phyloP scores from a whole-genome alignment of 345 rosid genomes.

The Geranium brycei region DNA sequence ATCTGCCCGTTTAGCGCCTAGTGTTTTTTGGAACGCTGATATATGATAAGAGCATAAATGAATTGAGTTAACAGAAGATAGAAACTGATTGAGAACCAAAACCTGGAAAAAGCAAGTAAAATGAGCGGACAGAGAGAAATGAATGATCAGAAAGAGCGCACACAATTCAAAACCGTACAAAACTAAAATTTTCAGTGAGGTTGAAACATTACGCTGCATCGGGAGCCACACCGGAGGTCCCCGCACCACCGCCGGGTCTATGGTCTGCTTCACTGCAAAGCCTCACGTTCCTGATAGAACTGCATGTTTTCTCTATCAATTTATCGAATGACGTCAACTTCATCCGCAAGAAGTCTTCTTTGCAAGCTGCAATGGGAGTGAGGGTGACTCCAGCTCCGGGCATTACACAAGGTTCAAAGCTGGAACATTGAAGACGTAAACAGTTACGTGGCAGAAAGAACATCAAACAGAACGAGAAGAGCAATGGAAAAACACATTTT shows the following conservation, averaged over 20 bases:
- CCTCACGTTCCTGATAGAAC: constrained; percentile 77
- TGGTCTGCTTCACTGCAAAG: constrained; percentile 71
- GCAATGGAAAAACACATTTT: background rate
- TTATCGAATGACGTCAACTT: constrained; percentile 93
- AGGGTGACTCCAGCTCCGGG: constrained; percentile 40
- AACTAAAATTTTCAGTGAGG: background rate
- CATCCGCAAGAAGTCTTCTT: constrained; percentile 69
- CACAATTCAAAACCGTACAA: no score
- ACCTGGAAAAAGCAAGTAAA: no score
- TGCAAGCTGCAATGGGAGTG: constrained; percentile 82
- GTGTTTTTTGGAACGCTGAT: no score
- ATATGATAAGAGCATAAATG: no score
- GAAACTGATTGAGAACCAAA: no score
- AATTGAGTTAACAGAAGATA: no score
- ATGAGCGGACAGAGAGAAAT: no score
- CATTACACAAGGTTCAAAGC: constrained; percentile 21
- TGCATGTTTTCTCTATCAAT: constrained; percentile 75
- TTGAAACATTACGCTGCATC: constrained; percentile 80
- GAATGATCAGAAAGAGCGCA: background rate
- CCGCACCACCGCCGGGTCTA: constrained; percentile 63
- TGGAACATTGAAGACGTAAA: constrained; percentile 12
- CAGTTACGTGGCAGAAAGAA: background rate
- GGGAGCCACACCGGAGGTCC: constrained; percentile 84
- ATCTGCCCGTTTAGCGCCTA: no score
- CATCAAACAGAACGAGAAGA: background rate